Conservation (phyloP, 192 early-diverging fungal species). For the Mortierella hygrophila region DNA sequence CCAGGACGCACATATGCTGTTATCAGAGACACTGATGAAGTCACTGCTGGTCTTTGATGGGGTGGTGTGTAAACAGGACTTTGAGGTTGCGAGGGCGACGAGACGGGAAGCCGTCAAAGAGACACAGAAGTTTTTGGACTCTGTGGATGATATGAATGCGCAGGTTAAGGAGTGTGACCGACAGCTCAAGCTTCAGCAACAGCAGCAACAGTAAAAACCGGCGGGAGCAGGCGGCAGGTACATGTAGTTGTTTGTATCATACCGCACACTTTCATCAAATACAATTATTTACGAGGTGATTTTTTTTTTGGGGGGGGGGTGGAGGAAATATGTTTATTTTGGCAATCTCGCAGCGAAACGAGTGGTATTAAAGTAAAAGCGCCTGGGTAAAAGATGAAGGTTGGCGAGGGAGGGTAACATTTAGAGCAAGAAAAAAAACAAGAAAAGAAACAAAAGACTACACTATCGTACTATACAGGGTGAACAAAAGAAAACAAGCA, state of each 20-base stretch:
- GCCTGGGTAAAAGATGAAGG: not conserved
- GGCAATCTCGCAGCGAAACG: too few relatives aligned
- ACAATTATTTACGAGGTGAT: too few relatives aligned
- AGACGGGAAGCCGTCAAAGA: conserved; percentile 79
- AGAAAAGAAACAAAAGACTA: conserved; percentile 9
- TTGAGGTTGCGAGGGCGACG: conserved; percentile 77
- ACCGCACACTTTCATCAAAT: too few relatives aligned
- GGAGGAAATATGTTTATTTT: too few relatives aligned
- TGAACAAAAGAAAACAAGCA: conserved; percentile 3
- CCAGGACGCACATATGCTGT: conserved; percentile 68
- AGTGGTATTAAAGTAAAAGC: not conserved
- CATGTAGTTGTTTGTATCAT: too few relatives aligned
- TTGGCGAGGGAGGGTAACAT: not conserved
- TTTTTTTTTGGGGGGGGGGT: too few relatives aligned
- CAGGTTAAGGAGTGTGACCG: conserved; percentile 64
- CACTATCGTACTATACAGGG: not conserved
- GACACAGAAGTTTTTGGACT: conserved; percentile 80
- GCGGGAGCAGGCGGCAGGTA: not conserved
- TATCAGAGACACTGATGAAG: conserved; percentile 84
- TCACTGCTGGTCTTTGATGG: conserved; percentile 80
- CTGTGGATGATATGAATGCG: conserved; percentile 77
- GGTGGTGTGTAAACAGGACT: conserved; percentile 73
- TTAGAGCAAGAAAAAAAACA: not conserved
- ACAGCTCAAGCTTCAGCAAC: not conserved
- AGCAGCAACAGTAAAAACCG: not conserved